Evolutionary conservation across 306 rosid genomes (phyloP).

Genomic region (Vicia villosa): DNA sequence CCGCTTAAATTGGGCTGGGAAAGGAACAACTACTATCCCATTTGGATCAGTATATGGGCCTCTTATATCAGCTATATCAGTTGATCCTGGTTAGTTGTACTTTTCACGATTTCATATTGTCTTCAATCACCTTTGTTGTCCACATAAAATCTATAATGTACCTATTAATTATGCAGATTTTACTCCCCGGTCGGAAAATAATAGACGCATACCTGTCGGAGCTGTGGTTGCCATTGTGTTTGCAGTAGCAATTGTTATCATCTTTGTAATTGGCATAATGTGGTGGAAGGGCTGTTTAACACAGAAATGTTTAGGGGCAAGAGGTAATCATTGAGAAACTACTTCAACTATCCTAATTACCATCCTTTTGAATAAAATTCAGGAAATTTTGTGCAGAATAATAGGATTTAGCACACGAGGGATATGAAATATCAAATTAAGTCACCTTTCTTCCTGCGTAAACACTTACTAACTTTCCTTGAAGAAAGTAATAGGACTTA

Average conservation of each 20-base stretch:
- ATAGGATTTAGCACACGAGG: not conserved
- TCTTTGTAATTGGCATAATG: constrained; percentile 35
- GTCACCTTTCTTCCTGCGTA: not conserved
- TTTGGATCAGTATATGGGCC: constrained; percentile 46
- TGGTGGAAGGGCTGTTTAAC: constrained; percentile 45
- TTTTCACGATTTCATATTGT: not conserved
- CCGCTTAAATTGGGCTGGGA: constrained; percentile 37
- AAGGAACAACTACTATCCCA: constrained; percentile 57
- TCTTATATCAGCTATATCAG: constrained; percentile 47
- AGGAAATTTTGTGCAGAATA: not conserved
- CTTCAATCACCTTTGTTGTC: not conserved
- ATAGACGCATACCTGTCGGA: constrained; percentile 25
- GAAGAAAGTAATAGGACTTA: not conserved
- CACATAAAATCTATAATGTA: not conserved
- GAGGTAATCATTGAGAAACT: constrained; percentile 38
- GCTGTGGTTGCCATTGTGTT: constrained; percentile 50
- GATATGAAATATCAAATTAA: not conserved
- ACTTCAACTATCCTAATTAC: not conserved
- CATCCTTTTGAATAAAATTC: constrained; percentile 4
- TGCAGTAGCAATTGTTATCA: constrained; percentile 37
- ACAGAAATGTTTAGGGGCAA: constrained; percentile 23
- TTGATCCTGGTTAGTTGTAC: not conserved
- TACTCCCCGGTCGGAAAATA: constrained; percentile 34
- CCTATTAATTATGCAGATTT: constrained; percentile 35
- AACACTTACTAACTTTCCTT: not conserved